Evolutionary conservation across 495 filamentous ascomycete genomes (phyloP), one percentile per base, ranked within the genome.

Genomic region (Penicillium flavigenum): DNA sequence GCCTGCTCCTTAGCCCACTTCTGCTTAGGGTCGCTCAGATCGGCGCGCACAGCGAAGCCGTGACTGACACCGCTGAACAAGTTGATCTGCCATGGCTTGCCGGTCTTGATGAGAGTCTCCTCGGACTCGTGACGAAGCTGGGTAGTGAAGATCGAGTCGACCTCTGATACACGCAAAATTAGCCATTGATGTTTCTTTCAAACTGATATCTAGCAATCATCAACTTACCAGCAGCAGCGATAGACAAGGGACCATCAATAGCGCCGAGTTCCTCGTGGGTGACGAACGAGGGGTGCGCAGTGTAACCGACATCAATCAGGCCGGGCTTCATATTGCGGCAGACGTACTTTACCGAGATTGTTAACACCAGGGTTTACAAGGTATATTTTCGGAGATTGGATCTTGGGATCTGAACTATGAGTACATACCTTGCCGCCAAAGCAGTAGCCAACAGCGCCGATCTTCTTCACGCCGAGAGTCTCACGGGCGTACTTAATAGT

Each of bases 1-100:
- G 91, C 91, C 76, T 88, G 83, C 77, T 96, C 89, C 81, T 92
- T 92, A 47, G 89, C 87, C 59, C 79, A 94, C 78, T 85, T 90
- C 70, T 82, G 70, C 42, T 73, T 51, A 66, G 81, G 83, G 53
- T 86, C 79, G 60, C 59, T 81, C 41, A 82, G 59, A 63, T 94
- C 89, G 38, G 78, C 74, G 31, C 89, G 80, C 24, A 93, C 86
- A n/a, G 86, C 76, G 62, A 95, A 96, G 8, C 92, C 92, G 69
- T 96, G 92, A 22, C 64, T 63, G 46, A 94, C 88, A 47, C 85
- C 86, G 20, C 86, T 83, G 80, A 81, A 94, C 45, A 96, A 72
- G 71, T 83, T 90, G 69, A 96, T 88, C 75, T 96, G 90, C 73
- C 89, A 96, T 1, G 86, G 85, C 47, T 84, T 72, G 26, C 79